These are phyloP conservation scores for Stachybotrys elegans DNA, from an alignment of 2,329 filamentous ascomycete genomes.

Conservation along the genomic window DNA sequence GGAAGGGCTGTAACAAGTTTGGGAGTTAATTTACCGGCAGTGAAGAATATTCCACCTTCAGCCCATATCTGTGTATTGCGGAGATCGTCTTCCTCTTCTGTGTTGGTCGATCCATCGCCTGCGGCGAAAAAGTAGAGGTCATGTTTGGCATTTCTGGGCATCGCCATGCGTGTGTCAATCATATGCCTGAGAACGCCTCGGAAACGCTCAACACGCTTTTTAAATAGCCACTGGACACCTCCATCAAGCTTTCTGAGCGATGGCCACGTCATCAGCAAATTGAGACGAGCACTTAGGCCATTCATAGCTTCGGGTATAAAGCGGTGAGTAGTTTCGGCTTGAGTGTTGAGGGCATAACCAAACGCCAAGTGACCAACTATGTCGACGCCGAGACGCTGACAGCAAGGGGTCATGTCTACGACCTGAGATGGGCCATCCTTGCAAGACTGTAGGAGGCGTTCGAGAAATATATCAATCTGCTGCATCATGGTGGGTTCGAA, in stretches of 20 bases:
- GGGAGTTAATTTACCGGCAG: too few species aligned
- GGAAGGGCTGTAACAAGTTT: too few species aligned
- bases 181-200: neutral
- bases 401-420: neutral
- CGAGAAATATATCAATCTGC: neutral
- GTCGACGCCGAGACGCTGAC: neutral
- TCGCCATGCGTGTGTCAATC: neutral
- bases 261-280: neutral
- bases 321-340: slow-evolving; percentile 4
- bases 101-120: neutral
- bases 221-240: neutral
- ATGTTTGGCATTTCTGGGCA: neutral
- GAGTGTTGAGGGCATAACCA: slow-evolving; percentile 5
- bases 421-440: too few species aligned
- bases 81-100: neutral
- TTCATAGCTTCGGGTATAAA: slow-evolving; percentile 2
- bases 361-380: slow-evolving; percentile 6
- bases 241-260: neutral
- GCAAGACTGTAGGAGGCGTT: neutral
- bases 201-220: neutral
- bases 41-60: neutral
- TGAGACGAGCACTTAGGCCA: neutral
- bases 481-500: neutral
- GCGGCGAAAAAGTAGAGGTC: neutral
- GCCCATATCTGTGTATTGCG: neutral